Conservation (phyloP, 352 stramenopile genomes). For the Phytopythium sindhum region DNA sequence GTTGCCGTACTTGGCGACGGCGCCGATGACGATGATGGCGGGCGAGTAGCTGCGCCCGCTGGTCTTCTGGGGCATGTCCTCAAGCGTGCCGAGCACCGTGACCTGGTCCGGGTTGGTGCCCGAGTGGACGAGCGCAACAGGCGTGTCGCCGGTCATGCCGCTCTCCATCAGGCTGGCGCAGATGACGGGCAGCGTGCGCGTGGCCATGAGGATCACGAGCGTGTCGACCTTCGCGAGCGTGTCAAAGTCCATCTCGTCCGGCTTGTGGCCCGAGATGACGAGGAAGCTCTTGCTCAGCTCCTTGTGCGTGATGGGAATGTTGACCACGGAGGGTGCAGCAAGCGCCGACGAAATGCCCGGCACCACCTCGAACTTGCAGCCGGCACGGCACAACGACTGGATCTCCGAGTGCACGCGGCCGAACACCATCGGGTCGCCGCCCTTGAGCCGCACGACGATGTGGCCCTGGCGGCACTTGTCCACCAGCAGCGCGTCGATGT, state of each 20-base stretch:
- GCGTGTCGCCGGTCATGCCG: conserved; percentile 34
- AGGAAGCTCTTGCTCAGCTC: conserved; percentile 57
- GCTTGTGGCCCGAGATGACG: conserved; percentile 67
- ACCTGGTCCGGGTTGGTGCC: conserved; percentile 56
- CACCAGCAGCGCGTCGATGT: conserved; percentile 66
- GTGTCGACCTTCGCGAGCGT: conserved; percentile 47
- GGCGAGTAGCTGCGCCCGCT: conserved; percentile 62
- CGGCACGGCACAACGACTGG: conserved; percentile 35
- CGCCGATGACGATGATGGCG: conserved; percentile 63
- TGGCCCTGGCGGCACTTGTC: conserved; percentile 42
- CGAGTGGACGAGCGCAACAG: conserved; percentile 59
- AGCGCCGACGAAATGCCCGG: conserved; percentile 67
- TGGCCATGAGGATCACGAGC: conserved; percentile 59
- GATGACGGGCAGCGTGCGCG: conserved; percentile 46
- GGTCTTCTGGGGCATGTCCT: conserved; percentile 43
- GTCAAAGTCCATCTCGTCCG: conserved; percentile 59
- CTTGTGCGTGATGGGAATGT: conserved; percentile 72
- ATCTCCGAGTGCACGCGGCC: conserved; percentile 74
- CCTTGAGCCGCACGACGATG: conserved; percentile 66
- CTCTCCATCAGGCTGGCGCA: conserved; percentile 37
- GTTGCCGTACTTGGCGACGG: conserved; percentile 56
- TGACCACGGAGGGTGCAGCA: conserved; percentile 52
- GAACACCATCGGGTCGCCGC: conserved; percentile 73
- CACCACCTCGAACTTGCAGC: conserved; percentile 60
- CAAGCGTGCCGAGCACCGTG: conserved; percentile 44